A percentile compares a stretch with the other conserved stretches of the same genome.
These are phyloP conservation scores for Evernia prunastri DNA, from an alignment of 495 filamentous ascomycete species.

Conservation along the genomic window DNA sequence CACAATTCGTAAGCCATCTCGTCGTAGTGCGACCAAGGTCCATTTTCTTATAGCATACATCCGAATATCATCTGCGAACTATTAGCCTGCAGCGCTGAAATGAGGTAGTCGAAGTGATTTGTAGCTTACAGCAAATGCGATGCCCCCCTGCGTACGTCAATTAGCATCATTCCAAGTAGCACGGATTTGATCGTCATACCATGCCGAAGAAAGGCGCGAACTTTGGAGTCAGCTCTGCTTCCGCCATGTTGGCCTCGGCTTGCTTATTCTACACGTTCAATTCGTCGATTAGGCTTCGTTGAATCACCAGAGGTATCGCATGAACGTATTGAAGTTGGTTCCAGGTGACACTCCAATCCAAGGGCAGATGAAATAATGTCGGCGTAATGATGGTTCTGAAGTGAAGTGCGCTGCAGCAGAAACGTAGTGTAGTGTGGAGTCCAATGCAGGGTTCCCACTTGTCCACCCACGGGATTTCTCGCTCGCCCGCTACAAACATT, in stretches of 20 bases:
- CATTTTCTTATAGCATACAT: constrained; percentile 51
- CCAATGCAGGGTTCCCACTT: constrained; percentile 12
- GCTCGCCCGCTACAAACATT: constrained; percentile 9
- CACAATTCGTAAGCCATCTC: constrained; percentile 26
- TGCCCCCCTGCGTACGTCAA: constrained; percentile 56
- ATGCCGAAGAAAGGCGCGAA: constrained; percentile 98
- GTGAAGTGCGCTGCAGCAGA: background rate
- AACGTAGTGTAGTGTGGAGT: background rate
- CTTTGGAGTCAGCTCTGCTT: constrained; percentile 65
- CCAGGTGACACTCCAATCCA: background rate
- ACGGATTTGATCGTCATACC: constrained; percentile 49
- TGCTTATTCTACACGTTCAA: background rate
- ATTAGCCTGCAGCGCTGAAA: background rate
- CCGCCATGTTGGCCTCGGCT: constrained; percentile 49
- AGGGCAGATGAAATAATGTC: background rate
- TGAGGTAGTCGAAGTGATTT: constrained; percentile 26
- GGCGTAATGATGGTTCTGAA: background rate
- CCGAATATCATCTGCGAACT: constrained; percentile 70
- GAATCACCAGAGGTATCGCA: too few relatives aligned
- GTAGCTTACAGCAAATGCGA: constrained; percentile 81
- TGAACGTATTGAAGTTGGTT: background rate
- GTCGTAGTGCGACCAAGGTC: background rate
- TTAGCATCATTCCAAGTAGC: constrained; percentile 21
- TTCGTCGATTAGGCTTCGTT: background rate
- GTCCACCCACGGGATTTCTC: constrained; percentile 17